Evolutionary conservation across 2,329 filamentous ascomycete genomes (phyloP), one percentile per base, ranked within the genome.

Genomic region (Paramyrothecium sp.): DNA sequence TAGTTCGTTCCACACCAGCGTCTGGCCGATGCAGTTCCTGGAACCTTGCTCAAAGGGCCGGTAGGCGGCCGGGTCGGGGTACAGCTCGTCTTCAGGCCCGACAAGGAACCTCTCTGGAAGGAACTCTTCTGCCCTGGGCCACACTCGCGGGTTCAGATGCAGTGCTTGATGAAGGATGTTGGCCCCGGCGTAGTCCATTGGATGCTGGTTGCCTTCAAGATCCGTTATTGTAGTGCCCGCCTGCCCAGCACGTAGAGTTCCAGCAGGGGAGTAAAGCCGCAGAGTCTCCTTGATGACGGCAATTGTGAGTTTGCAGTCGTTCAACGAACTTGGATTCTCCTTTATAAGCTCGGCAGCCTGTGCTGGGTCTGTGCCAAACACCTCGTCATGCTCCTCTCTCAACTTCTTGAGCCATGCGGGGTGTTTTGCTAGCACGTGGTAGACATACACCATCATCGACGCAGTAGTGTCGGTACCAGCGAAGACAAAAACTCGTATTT

Each of bases 21-120:
- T 51, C 49, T 51, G 49, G 7, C 49, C 49, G n/a, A 51, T 51
- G 19, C 49, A 51, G 30, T 51, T 51, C 49, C 49, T 51, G 7
- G 22, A 16, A 20, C 49, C 49, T 26, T 51, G 49, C n/a, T 51
- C 49, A 51, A 51, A 51, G n/a, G 49, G 49, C 23, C 49, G 49
- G 22, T 30, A 51, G 3, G 49, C 49, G 17, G 4, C 21, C 30
- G 22, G 21, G 26, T 51, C 8, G 10, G 49, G 22, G n/a, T 51
- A 33, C 3, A 51, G 49, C 49, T 51, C 49, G n/a, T 51, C 11
- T 4, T 23, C 49, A 33, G 49, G 21, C 49, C 23, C 49, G 3
- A 51, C 49, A 21, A 51, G 23, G 23, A 51, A 51, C 3, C 49
- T 4, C 23, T 51, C 49, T 30, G 49, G 49, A 4, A 51, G 23